Base-by-base conservation (phyloP, 441 rosid species). In the Eruca vesicaria region DNA sequence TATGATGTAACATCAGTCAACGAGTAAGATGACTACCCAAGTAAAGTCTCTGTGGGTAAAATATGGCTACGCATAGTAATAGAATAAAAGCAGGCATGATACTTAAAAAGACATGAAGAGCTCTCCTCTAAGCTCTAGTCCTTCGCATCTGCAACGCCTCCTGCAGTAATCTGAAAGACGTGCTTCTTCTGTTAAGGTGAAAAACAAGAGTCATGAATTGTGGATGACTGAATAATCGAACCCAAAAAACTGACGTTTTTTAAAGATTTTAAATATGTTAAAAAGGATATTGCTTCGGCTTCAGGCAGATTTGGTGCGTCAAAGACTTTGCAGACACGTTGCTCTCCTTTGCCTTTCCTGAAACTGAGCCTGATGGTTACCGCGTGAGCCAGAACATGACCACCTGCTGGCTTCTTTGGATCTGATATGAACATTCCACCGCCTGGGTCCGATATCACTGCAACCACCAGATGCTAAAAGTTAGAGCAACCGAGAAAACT, bases 271-370 rank as follows among this genome's bases (percentile, higher is more conserved):
- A 26, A 9, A 3, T 28, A 23, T 52, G 9, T 35, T 3, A 7
- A 58, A 1, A 91, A 89, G 96, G 97, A 93, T 95, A 93, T 91
- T 65, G 96, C 94, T 91, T 95, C 98, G 32, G 95, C 90, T 87
- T 95, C 95, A 1, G 95, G 95, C 14, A 95, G 91, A 78, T 88
- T 91, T 23, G 98, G 97, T 67, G 98, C 97, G 74, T 95, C 95
- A n/a, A 89, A 91, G 80, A 96, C 93, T 86, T 91, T 91, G 90
- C 97, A 91, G 68, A 91, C 89, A 11, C 93, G 91, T 69, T 89
- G 96, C 70, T 96, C 97, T 3, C 97, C 98, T 88, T 91, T 88
- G 78, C 98, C 96, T 84, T 93, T 91, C 89, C 97, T 88, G 83
- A 93, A 93, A 87, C 83, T 86, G 80, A 93, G 81, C 80, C 98